phyloP scores from a whole-genome alignment of 2,329 filamentous ascomycete species.

The Davidsoniella eucalypti region DNA sequence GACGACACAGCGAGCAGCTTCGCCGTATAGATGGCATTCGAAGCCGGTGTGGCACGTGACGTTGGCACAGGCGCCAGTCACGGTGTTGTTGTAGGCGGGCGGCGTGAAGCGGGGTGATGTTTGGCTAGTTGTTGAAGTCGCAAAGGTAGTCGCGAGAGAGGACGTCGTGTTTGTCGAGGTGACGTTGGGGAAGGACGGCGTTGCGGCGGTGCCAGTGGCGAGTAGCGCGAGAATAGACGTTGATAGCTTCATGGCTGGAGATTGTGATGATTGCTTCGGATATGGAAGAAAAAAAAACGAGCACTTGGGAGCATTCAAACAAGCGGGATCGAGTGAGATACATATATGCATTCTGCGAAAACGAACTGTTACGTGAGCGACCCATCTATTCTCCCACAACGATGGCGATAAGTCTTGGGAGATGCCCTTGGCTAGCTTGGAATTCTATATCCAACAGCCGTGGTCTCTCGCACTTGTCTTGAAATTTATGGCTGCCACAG shows the following conservation, averaged over 20 bases:
- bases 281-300: too few species aligned
- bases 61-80: conserved; percentile 7
- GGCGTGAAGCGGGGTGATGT: not conserved
- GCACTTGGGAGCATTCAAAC: too few species aligned
- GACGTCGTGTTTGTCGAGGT: not conserved
- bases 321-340: not conserved
- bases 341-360: not conserved
- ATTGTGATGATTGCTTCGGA: not conserved
- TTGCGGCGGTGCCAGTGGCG: not conserved
- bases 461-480: not conserved
- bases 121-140: conserved; percentile 8
- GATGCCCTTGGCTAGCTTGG: too few species aligned
- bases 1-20: conserved; percentile 5
- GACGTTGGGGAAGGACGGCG: not conserved
- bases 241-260: not conserved
- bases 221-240: not conserved
- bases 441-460: not conserved
- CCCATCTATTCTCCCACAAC: too few species aligned
- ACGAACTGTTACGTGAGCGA: not conserved
- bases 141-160: not conserved
- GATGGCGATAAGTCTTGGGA: too few species aligned
- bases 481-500: too few species aligned
- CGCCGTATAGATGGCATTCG: conserved; percentile 11
- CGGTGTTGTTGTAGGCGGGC: conserved; percentile 10
- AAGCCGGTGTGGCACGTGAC: conserved; percentile 10